Percentiles rank a stretch among this genome's conserved stretches.
Conservation (phyloP, 83 land plant genomes). For the Picea abies region DNA sequence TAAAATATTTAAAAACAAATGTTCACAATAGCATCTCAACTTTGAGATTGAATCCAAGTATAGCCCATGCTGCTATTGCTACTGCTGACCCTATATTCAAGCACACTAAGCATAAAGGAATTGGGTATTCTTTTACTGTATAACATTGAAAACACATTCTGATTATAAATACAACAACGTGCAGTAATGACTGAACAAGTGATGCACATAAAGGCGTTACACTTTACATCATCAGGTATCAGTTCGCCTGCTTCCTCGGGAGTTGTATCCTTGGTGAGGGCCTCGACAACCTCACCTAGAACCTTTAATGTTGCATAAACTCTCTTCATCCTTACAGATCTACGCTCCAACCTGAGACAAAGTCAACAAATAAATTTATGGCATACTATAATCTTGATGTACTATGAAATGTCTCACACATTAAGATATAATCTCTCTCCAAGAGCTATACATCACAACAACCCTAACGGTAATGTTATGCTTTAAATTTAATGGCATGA, state of each 20-base stretch:
- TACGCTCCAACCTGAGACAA: constrained; percentile 50
- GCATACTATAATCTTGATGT: no score
- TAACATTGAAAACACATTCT: neutral
- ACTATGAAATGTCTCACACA: neutral
- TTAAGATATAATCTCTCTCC: neutral
- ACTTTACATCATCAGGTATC: constrained; percentile 63
- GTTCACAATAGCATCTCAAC: neutral
- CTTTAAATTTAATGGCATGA: neutral
- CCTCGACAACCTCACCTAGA: constrained; percentile 76
- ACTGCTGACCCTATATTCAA: neutral
- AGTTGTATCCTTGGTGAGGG: constrained; percentile 58
- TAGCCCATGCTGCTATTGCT: neutral
- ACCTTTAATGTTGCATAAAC: constrained; percentile 77
- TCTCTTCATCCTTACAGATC: constrained; percentile 60
- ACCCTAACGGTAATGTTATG: neutral
- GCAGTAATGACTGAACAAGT: neutral
- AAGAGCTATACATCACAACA: neutral
- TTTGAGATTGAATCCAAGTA: neutral
- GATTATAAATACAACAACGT: neutral
- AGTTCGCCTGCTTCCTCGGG: constrained; percentile 55
- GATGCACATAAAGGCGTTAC: neutral
- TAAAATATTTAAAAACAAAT: neutral
- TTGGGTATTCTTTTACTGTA: neutral
- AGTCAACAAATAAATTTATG: neutral
- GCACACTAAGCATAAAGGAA: neutral